phyloP scores from a whole-genome alignment of 1,284 basidiomycete species.

The Bjerkandera adusta region DNA sequence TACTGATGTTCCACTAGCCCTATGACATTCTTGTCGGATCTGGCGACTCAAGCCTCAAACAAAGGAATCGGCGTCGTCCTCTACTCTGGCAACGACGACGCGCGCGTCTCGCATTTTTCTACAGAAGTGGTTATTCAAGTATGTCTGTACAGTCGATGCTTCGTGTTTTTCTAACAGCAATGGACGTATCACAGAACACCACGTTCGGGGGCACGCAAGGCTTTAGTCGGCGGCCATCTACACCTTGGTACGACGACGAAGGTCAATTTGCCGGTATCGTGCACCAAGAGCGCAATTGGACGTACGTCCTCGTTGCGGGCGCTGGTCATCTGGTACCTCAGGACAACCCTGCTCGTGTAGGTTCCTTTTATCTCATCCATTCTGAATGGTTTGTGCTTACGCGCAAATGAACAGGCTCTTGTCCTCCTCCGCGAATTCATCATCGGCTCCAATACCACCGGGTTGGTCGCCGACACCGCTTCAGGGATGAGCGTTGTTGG shows the following conservation, averaged over 20 bases:
- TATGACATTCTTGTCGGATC: slow-evolving; percentile 30
- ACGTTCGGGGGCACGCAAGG: slow-evolving; percentile 62
- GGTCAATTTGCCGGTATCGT: slow-evolving; percentile 29
- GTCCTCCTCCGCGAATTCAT: slow-evolving; percentile 31
- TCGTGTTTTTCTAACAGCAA: slow-evolving; percentile 1
- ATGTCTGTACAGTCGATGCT: not conserved
- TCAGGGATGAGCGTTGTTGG: slow-evolving; percentile 6
- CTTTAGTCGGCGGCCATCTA: slow-evolving; percentile 60
- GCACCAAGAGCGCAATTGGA: slow-evolving; percentile 30
- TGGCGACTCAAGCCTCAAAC: slow-evolving; percentile 27
- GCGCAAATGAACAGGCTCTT: slow-evolving; percentile 23
- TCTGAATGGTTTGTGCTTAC: not conserved
- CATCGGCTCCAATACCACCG: slow-evolving; percentile 26
- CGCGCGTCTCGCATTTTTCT: slow-evolving; percentile 24
- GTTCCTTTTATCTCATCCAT: slow-evolving; percentile 1
- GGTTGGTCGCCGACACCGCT: slow-evolving; percentile 19
- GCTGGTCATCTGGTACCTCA: slow-evolving; percentile 31
- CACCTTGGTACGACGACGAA: slow-evolving; percentile 41
- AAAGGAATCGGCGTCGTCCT: slow-evolving; percentile 28
- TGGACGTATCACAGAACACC: slow-evolving; percentile 25
- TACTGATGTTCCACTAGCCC: slow-evolving; percentile 20
- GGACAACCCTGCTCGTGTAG: slow-evolving; percentile 22
- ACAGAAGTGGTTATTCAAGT: slow-evolving; percentile 23
- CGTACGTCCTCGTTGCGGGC: slow-evolving; percentile 29
- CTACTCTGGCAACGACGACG: slow-evolving; percentile 32